Percentiles rank a stretch among this genome's conserved stretches.
Evolutionary conservation across 1,139 yeast species (phyloP).

Genomic region (Geotrichum aggregatum): DNA sequence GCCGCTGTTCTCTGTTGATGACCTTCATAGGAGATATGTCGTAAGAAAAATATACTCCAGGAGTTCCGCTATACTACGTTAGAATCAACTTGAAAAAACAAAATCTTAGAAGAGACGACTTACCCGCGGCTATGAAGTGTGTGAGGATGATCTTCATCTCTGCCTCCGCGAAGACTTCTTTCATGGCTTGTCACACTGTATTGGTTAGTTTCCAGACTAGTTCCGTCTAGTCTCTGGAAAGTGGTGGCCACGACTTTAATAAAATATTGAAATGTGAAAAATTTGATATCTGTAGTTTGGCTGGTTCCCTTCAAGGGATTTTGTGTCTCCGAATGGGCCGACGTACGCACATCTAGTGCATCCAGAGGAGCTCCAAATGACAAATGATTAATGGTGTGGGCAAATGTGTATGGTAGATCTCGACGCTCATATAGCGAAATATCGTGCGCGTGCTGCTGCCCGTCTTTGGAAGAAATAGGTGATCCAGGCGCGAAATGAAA

Average conservation of each 20-base stretch:
- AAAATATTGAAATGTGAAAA: constrained; percentile 70
- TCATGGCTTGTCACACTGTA: constrained; percentile 89
- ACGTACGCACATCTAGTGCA: neutral
- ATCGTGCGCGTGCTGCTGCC: constrained; percentile 69
- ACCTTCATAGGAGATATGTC: constrained; percentile 93
- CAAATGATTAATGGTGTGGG: constrained; percentile 72
- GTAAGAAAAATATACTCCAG: constrained; percentile 82
- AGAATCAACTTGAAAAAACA: neutral
- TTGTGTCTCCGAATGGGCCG: constrained; percentile 35
- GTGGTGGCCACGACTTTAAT: constrained; percentile 89
- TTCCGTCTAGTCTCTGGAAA: constrained; percentile 55
- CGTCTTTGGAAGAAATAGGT: constrained; percentile 48
- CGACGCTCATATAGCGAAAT: constrained; percentile 61
- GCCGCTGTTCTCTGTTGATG: constrained; percentile 74
- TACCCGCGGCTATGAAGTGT: constrained; percentile 72
- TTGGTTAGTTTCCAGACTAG: constrained; percentile 75
- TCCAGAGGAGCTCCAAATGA: constrained; percentile 57
- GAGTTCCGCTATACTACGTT: constrained; percentile 51
- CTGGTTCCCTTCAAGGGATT: constrained; percentile 68
- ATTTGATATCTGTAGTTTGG: constrained; percentile 47
- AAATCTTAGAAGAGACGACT: neutral
- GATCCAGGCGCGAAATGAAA: constrained; percentile 95
- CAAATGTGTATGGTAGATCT: constrained; percentile 53
- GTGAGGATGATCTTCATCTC: constrained; percentile 85
- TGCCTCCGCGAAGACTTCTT: constrained; percentile 78